Evolutionary conservation across 2,329 filamentous ascomycete species (phyloP).

Genomic region (Sporothrix globosa): DNA sequence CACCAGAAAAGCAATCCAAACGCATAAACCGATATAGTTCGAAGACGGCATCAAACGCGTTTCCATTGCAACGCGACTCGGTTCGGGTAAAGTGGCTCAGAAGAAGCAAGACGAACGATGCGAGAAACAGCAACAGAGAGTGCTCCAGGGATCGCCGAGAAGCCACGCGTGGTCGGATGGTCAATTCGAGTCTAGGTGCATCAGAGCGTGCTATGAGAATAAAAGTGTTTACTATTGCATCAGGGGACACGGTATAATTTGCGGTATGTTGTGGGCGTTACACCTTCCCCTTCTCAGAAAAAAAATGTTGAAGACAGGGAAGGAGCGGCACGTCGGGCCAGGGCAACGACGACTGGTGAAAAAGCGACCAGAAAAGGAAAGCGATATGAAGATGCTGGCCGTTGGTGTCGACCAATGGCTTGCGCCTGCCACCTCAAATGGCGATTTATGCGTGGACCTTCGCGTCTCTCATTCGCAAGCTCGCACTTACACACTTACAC

Average conservation of each 20-base stretch:
- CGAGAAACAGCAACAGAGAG: neutral
- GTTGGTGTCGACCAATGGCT: constrained; percentile 2
- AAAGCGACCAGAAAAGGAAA: neutral
- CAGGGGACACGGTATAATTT: neutral
- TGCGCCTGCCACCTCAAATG: neutral
- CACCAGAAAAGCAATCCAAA: neutral
- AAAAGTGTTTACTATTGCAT: constrained; percentile 13
- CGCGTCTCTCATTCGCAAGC: constrained; percentile 13
- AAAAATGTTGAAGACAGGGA: constrained; percentile 11
- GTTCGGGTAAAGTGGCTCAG: constrained; percentile 19
- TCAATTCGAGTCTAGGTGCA: neutral
- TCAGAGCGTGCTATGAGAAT: constrained; percentile 16
- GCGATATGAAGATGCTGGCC: neutral
- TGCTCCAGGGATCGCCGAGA: neutral
- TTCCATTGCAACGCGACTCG: constrained; percentile 16
- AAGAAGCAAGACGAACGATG: constrained; percentile 6
- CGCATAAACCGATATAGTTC: constrained; percentile 20
- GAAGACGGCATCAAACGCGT: constrained; percentile 11
- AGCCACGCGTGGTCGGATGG: constrained; percentile 1
- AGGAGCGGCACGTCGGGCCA: constrained; percentile 21
- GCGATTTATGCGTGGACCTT: neutral
- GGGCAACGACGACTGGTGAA: neutral
- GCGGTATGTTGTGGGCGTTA: too few relatives aligned
- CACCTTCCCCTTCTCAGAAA: neutral
- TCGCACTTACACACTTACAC: neutral